Evolutionary conservation across 139 green algal species (phyloP).

Genomic region (Microglena sp.): DNA sequence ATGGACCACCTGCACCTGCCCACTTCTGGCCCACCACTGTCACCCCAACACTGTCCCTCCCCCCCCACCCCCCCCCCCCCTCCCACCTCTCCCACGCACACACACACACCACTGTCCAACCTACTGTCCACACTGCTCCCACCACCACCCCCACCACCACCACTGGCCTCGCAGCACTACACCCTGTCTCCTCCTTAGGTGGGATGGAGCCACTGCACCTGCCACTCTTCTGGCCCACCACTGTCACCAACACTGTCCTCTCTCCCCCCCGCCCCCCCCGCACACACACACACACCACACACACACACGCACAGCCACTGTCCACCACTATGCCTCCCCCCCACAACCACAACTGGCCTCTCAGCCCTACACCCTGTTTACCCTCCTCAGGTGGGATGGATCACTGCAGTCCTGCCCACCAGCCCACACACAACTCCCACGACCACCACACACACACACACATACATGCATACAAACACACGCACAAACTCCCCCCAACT

Average conservation of each 20-base stretch:
- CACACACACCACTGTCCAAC: conserved; percentile 36
- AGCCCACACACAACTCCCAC: not conserved
- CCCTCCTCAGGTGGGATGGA: not conserved
- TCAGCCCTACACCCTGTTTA: not conserved
- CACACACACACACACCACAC: not conserved
- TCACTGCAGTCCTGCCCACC: not conserved
- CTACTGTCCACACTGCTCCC: conserved; percentile 74
- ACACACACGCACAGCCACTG: not conserved
- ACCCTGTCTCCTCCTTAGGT: not conserved
- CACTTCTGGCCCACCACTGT: conserved; percentile 75
- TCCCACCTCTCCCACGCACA: not conserved
- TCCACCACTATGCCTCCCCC: not conserved
- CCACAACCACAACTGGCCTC: not conserved
- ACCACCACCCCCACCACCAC: conserved; percentile 38
- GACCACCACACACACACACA: not conserved
- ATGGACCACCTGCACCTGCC: conserved; percentile 45
- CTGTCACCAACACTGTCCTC: not conserved
- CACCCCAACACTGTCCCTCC: conserved; percentile 48
- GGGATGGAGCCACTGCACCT: not conserved
- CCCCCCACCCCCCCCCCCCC: no score
- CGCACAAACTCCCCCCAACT: not conserved
- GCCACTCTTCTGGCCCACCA: not conserved
- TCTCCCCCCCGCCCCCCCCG: no score
- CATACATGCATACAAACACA: not conserved
- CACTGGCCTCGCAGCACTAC: not conserved